Base-by-base conservation (phyloP, 306 rosid species). In the Senna siamea region DNA sequence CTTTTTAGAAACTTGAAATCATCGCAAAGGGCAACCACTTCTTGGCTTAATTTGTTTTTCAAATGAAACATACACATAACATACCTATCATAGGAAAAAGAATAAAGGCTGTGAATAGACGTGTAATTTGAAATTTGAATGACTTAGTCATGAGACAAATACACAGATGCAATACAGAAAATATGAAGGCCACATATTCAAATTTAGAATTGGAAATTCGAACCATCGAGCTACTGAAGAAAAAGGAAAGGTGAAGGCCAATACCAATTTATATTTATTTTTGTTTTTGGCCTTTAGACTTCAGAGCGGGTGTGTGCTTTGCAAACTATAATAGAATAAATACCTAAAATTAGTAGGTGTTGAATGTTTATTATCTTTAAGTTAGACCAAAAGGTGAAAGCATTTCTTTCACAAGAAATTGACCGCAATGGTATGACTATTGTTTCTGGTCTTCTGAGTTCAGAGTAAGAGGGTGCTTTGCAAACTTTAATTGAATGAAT, bases 401-500 rank as follows among this genome's bases (percentile, higher is more conserved):
- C 3, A 22, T 17, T 38, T 38, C 53, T 54, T 9, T 40, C 38
- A 23, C 46, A 48, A 23, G 66, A 23, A 7, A 23, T 23, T 69
- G 23, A 58, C 43, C 2, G 19, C 50, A 19, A 55, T 13, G 37
- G 37, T 69, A 28, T 18, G 5, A 62, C 37, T 5, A 60, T 13
- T 55, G 32, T 72, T 55, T 72, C 69, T 32, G 38, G 69, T 68
- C 18, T 78, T 78, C 61, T 66, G 30, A 8, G 26, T 75, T 60
- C 26, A 34, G 20, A 58, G 66, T 34, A 19, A 35, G 2, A 35
- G 32, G 37, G 22, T 60, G 34, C 56, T 65, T 23, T 37, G 44
- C 66, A 44, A 70, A 53, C 73, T 20, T 34, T 32, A 35, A 71
- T 15, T 9, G 17, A 78, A 22, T 1, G 51, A 71, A 32, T 22